phyloP scores from a whole-genome alignment of 202 grass and related monocot genomes.

The Carex arenaria region DNA sequence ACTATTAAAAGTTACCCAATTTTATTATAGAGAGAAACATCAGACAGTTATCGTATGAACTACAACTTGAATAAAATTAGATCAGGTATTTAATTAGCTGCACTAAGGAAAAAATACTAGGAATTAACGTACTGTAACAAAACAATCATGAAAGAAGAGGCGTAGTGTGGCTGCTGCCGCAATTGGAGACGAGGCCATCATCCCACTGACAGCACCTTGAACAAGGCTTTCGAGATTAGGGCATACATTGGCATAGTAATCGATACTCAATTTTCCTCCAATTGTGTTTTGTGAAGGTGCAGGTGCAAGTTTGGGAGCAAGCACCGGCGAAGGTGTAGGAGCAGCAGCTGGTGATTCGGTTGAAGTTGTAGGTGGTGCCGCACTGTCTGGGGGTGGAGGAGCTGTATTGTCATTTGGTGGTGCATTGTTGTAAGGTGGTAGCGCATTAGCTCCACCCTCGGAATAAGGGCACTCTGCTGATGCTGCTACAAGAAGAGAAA shows the following conservation, averaged over 20 bases:
- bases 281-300: background rate
- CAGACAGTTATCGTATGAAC: too few species aligned
- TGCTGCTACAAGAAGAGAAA: conserved; percentile 13
- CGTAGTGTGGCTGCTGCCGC: conserved; percentile 9
- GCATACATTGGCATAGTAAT: conserved; percentile 28
- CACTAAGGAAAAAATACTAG: background rate
- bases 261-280: background rate
- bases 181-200: background rate
- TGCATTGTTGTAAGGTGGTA: background rate
- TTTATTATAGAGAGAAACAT: too few species aligned
- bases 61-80: too few species aligned
- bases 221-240: conserved; percentile 34
- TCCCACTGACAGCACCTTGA: conserved; percentile 1
- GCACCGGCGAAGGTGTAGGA: background rate
- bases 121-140: background rate
- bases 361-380: too few species aligned
- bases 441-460: background rate
- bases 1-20: too few species aligned
- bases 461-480: background rate
- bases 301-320: background rate
- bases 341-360: background rate
- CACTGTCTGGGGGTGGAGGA: background rate
- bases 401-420: background rate
- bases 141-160: conserved; percentile 28
- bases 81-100: too few species aligned